phyloP scores from a whole-genome alignment of 768 basidiomycete genomes.

The Krasilnikovozyma curviuscula region DNA sequence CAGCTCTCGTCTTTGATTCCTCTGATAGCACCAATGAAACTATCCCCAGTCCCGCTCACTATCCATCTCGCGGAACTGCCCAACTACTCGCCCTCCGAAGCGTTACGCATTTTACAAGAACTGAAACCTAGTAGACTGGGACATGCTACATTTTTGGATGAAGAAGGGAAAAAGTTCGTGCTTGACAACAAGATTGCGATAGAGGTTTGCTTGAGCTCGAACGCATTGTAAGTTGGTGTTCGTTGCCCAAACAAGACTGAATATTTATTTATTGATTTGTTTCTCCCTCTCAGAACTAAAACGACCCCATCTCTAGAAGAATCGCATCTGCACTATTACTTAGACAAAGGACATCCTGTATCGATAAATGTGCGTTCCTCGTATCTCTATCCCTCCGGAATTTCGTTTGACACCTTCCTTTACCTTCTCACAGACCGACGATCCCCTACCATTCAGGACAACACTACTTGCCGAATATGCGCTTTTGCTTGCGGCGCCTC shows the following conservation, averaged over 20 bases:
- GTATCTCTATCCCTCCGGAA: not conserved
- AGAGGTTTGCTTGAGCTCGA: slow-evolving; percentile 66
- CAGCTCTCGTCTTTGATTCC: too few relatives aligned
- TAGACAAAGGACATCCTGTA: slow-evolving; percentile 45
- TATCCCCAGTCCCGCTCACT: slow-evolving; percentile 42
- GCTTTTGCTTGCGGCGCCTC: slow-evolving; percentile 49
- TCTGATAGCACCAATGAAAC: slow-evolving; percentile 33
- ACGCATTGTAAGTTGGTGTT: slow-evolving; percentile 39
- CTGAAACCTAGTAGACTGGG: slow-evolving; percentile 50
- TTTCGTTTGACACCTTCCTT: not conserved
- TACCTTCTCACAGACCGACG: slow-evolving; percentile 47
- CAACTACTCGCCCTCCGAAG: not conserved
- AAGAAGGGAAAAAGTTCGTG: slow-evolving; percentile 40
- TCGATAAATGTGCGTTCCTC: slow-evolving; percentile 47
- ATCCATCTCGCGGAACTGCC: slow-evolving; percentile 67
- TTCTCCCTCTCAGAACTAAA: slow-evolving; percentile 36
- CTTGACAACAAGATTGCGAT: slow-evolving; percentile 40
- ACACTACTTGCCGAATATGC: slow-evolving; percentile 61
- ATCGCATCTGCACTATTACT: slow-evolving; percentile 54
- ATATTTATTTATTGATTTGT: not conserved
- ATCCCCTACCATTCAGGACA: slow-evolving; percentile 56
- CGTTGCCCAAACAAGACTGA: not conserved
- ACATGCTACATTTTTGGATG: slow-evolving; percentile 60
- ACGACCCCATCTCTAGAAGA: slow-evolving; percentile 44
- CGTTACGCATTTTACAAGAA: slow-evolving; percentile 35